Evolutionary conservation across 2,329 filamentous ascomycete genomes (phyloP).

Genomic region (Cladosporium sp.): DNA sequence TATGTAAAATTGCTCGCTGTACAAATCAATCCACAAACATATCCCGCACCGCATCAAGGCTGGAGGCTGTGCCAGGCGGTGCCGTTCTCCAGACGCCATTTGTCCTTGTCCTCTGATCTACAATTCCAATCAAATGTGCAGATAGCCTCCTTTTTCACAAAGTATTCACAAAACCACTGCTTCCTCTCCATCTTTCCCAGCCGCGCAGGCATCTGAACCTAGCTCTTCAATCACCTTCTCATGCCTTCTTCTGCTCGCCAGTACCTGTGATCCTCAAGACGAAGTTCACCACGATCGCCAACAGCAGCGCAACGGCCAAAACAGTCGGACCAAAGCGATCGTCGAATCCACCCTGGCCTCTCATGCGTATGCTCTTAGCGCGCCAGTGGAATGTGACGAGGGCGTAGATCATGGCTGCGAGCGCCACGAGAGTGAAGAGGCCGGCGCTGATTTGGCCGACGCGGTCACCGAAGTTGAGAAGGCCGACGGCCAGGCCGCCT

Average conservation of each 20-base stretch:
- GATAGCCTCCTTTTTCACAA: not conserved
- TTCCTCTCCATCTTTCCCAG: not conserved
- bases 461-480: constrained; percentile 95
- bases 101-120: not conserved
- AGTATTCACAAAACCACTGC: not conserved
- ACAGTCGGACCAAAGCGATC: constrained; percentile 92
- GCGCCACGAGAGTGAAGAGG: constrained; percentile 88
- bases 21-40: not conserved
- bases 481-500: constrained; percentile 89
- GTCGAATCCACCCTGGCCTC: constrained; percentile 93
- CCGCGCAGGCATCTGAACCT: not conserved
- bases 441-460: constrained; percentile 91
- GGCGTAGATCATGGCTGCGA: constrained; percentile 93
- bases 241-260: constrained; percentile 9
- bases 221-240: not conserved
- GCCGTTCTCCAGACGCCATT: not conserved
- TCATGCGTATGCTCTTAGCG: constrained; percentile 82
- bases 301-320: constrained; percentile 75
- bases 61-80: not conserved
- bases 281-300: constrained; percentile 95
- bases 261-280: constrained; percentile 61
- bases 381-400: constrained; percentile 96
- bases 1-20: constrained; percentile 3
- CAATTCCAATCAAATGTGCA: not conserved
- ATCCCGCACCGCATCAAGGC: too few species aligned